Base-by-base conservation (phyloP, 768 basidiomycete genomes). In the Kwoniella newhampshirensis region DNA sequence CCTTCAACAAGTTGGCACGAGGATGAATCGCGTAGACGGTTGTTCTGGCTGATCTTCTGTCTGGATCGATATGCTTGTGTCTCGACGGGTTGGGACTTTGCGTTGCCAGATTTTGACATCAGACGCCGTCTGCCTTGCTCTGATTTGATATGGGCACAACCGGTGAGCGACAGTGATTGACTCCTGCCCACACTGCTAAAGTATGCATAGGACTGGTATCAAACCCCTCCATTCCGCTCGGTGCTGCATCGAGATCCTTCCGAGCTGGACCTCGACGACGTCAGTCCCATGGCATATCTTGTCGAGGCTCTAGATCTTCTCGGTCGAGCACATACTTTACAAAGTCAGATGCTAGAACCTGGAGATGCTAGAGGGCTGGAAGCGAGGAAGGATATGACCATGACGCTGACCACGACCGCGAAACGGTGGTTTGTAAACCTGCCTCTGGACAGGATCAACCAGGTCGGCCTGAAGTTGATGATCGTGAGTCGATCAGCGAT, bases 51-150 rank as follows among this genome's bases (percentile, higher is more conserved):
- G 25, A 72, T 76, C 52, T 77, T 69, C 50, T 59, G 64, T 17
- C 57, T 77, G 45, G 77, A 77, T 55, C 62, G 75, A 43, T 76
- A 76, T 60, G 74, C 75, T 3, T 73, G 71, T 42, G 71, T 74
- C 5, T 65, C 70, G 2, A 77, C 77, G 0, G 77, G 75, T 0
- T 75, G 73, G 68, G 74, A 73, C 12, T 74, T 74, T 49, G 71
- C 74, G 1, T 63, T 76, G 18, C 62, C 60, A 2, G 66, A 71
- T 30, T 63, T 54, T 13, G 73, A 76, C 23, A 70, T 77, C 52
- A 64, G 61, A 39, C 51, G 75, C 18, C 35, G 75, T 13, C 54
- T 77, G 11, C 77, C 77, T 3, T 70, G 68, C 32, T 47, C 63
- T 0, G 67, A 72, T 44, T 54, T 57, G n/a, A 25, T 66, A 2